Evolutionary conservation across 345 rosid genomes (phyloP).

Genomic region (Dipteronia dyeriana): DNA sequence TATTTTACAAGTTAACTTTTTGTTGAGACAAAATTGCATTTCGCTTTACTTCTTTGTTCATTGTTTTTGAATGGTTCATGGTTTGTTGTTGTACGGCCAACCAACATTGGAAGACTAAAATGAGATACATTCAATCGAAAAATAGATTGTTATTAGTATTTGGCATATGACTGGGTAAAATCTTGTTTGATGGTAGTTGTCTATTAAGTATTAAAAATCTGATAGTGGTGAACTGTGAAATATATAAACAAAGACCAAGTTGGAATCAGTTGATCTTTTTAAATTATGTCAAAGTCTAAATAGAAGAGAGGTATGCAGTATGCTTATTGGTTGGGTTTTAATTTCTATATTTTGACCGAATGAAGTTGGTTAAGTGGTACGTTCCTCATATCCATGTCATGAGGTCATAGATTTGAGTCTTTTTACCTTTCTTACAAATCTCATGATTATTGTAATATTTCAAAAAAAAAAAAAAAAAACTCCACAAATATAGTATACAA

Average conservation of each 20-base stretch:
- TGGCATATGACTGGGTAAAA: background rate
- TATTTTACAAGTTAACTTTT: background rate
- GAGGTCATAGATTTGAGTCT: no score
- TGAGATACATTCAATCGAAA: background rate
- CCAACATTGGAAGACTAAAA: no score
- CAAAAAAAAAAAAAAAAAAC: no score
- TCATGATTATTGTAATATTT: no score
- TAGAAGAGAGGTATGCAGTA: background rate
- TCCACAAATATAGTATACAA: no score
- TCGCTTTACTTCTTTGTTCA: background rate
- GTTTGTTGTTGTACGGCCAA: background rate
- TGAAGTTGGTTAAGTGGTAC: no score
- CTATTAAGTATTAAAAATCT: no score
- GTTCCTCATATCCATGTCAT: no score
- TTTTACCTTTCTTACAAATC: no score
- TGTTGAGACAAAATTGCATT: background rate
- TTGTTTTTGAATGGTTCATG: background rate
- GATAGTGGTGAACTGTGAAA: background rate
- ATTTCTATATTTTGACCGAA: no score
- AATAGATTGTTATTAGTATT: background rate
- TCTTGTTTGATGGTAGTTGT: no score
- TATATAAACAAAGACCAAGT: background rate
- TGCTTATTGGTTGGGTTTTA: no score
- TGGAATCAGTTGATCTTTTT: background rate
- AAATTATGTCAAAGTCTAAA: background rate